A percentile compares a stretch with the other conserved stretches of the same genome.
Evolutionary conservation across 257 asterid genomes (phyloP).

Genomic region (Primulina eburnea): DNA sequence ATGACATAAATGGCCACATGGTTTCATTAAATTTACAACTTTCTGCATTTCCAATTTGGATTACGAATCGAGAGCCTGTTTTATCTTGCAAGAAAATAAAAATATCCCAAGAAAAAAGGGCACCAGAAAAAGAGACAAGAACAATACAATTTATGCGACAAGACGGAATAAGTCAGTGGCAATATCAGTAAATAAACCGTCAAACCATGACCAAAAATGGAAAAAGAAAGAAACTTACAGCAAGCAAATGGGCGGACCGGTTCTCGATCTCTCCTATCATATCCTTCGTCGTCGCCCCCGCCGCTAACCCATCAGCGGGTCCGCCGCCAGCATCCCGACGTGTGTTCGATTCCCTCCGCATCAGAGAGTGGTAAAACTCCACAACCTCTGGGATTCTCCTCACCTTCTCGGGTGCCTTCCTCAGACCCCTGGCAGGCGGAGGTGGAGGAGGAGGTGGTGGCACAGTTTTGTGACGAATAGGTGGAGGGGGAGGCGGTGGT

Average conservation of each 20-base stretch:
- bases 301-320: conserved; percentile 33
- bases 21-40: conserved; percentile 25
- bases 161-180: conserved; percentile 31
- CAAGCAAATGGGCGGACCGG: conserved; percentile 74
- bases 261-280: conserved; percentile 97
- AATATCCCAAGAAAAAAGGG: conserved; percentile 33
- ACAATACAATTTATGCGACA: conserved; percentile 35
- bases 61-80: conserved; percentile 40
- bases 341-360: not conserved
- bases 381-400: not conserved
- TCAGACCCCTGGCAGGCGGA: not conserved
- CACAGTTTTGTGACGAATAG: not conserved
- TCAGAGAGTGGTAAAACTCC: not conserved
- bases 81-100: conserved; percentile 33
- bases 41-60: conserved; percentile 32
- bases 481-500: conserved; percentile 11
- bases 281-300: conserved; percentile 49
- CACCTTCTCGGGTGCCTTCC: not conserved
- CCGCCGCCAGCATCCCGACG: not conserved
- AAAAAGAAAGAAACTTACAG: conserved; percentile 43
- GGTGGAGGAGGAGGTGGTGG: not conserved
- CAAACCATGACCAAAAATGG: conserved; percentile 21
- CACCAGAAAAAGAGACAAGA: conserved; percentile 27
- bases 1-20: conserved; percentile 34
- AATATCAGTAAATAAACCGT: conserved; percentile 36